Percentiles rank a stretch among this genome's conserved stretches.
These are phyloP conservation scores for Solanum corneliomulleri DNA, from an alignment of 257 asterid species.

Conservation along the genomic window DNA sequence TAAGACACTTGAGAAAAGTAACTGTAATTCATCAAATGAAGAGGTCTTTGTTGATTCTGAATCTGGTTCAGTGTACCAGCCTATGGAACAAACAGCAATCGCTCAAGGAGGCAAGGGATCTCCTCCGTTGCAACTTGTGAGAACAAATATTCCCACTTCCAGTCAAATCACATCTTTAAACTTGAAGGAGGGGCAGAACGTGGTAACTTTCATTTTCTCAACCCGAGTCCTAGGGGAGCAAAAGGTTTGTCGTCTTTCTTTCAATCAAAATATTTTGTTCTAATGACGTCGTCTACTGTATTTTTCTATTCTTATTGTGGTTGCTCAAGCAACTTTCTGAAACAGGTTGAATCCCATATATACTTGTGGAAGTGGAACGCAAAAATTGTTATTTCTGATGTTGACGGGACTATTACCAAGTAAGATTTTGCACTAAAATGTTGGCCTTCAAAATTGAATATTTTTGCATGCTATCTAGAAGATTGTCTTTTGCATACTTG, in stretches of 20 bases:
- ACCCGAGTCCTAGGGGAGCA: slow-evolving; percentile 92
- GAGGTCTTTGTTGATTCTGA: slow-evolving; percentile 51
- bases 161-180: slow-evolving; percentile 82
- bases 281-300: not conserved
- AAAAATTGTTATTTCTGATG: slow-evolving; percentile 87
- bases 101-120: slow-evolving; percentile 27
- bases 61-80: slow-evolving; percentile 31
- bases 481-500: not conserved
- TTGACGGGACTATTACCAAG: slow-evolving; percentile 99
- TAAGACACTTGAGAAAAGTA: slow-evolving; percentile 50
- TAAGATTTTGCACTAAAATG: slow-evolving; percentile 14
- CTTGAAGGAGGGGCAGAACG: slow-evolving; percentile 87
- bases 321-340: slow-evolving; percentile 5
- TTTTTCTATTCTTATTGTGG: not conserved
- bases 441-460: not conserved
- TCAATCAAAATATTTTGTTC: not conserved
- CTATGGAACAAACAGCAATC: slow-evolving; percentile 15
- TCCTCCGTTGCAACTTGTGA: slow-evolving; percentile 59
- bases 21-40: slow-evolving; percentile 40
- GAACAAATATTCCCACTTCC: slow-evolving; percentile 85
- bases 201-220: slow-evolving; percentile 69
- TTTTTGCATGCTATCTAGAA: not conserved
- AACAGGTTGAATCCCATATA: slow-evolving; percentile 97
- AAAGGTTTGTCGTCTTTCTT: slow-evolving; percentile 38
- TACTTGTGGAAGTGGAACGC: slow-evolving; percentile 99